Conservation (phyloP, 805 yeast species). For the Lachancea waltii region DNA sequence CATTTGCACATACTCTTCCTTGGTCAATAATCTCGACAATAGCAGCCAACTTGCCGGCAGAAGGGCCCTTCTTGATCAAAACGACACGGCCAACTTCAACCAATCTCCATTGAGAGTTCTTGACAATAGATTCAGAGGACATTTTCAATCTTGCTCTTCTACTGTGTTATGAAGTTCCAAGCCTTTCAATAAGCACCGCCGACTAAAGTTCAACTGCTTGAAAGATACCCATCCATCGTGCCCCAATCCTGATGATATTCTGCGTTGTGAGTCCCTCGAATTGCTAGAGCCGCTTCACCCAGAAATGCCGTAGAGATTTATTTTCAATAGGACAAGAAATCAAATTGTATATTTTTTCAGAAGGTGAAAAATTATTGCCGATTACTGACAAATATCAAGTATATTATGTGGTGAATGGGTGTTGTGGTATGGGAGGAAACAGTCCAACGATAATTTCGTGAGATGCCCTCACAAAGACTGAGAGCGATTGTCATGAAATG, state of each 20-base stretch:
- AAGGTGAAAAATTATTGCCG: background rate
- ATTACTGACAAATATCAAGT: background rate
- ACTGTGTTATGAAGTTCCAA: conserved; percentile 1
- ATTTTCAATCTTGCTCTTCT: conserved; percentile 33
- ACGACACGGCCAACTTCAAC: conserved; percentile 99
- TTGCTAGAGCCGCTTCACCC: background rate
- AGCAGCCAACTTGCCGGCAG: conserved; percentile 82
- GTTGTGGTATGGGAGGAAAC: background rate
- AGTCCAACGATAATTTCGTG: too few species aligned
- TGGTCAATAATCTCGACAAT: conserved; percentile 98
- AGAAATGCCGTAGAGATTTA: too few species aligned
- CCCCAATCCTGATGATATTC: background rate
- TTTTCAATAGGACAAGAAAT: too few species aligned
- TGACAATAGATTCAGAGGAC: conserved; percentile 73
- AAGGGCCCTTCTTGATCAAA: conserved; percentile 72
- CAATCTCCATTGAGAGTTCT: conserved; percentile 97
- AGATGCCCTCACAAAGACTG: too few species aligned
- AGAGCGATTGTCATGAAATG: too few species aligned
- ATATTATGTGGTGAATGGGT: conserved; percentile 5
- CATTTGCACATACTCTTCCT: conserved; percentile 80
- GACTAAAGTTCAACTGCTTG: background rate
- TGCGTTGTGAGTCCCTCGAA: background rate
- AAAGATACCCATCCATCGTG: conserved; percentile 1
- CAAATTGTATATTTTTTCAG: too few species aligned
- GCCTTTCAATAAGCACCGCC: background rate